Conservation (phyloP, 2,329 filamentous ascomycete species). For the Diaporthe sp. region DNA sequence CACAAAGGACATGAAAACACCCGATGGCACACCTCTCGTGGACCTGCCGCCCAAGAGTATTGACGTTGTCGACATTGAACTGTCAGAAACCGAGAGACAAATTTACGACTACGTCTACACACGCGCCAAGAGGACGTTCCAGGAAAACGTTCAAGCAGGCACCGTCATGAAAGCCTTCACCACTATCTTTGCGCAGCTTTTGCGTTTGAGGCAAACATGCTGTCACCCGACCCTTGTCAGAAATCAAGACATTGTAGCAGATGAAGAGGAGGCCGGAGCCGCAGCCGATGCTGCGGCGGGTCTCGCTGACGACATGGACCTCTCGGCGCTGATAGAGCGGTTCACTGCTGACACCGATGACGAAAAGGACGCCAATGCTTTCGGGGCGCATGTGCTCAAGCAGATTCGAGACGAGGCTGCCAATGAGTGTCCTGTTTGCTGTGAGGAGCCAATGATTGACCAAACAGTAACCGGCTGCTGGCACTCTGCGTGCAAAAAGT, state of each 20-base stretch:
- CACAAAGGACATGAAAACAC: slow-evolving; percentile 98
- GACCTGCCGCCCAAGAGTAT: slow-evolving; percentile 84
- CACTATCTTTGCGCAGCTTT: slow-evolving; percentile 96
- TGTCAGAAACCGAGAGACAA: slow-evolving; percentile 86
- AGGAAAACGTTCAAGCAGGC: slow-evolving; percentile 88
- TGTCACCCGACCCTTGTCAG: slow-evolving; percentile 93
- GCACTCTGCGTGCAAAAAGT: slow-evolving; percentile 97
- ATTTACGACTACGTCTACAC: slow-evolving; percentile 94
- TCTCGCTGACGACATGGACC: slow-evolving; percentile 94
- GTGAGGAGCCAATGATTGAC: slow-evolving; percentile 90
- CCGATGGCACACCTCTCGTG: slow-evolving; percentile 81
- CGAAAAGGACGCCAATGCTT: slow-evolving; percentile 75
- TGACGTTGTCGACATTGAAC: slow-evolving; percentile 88
- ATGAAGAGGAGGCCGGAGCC: slow-evolving; percentile 86
- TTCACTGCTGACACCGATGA: slow-evolving; percentile 80
- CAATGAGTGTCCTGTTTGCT: slow-evolving; percentile 93
- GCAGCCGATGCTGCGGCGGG: slow-evolving; percentile 84
- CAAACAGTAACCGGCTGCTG: slow-evolving; percentile 96
- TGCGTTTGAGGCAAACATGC: slow-evolving; percentile 92
- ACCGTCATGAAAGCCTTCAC: slow-evolving; percentile 96
- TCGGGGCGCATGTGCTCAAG: slow-evolving; percentile 87
- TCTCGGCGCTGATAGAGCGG: slow-evolving; percentile 85
- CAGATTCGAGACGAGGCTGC: slow-evolving; percentile 92
- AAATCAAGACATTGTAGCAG: slow-evolving; percentile 85
- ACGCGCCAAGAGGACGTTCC: slow-evolving; percentile 86